Base-by-base conservation (phyloP, 805 yeast species). In the Yarrowia sp. region DNA sequence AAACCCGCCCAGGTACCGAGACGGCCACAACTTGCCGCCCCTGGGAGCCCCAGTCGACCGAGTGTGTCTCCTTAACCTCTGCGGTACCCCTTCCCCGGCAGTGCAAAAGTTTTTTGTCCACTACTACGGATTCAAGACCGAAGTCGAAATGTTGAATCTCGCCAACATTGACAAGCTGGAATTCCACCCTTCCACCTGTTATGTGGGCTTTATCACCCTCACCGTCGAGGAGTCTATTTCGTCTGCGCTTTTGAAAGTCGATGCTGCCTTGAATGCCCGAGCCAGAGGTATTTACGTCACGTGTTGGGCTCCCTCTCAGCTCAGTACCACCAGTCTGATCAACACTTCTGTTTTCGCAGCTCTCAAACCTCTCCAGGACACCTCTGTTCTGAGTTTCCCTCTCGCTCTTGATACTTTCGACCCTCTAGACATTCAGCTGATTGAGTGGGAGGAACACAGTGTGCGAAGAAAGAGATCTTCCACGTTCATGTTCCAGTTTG, bases 381-480 rank as follows among this genome's bases (percentile, higher is more conserved):
- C 52, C 3, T 35, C 65, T 9, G 41, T 59, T 8, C 52, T 59
- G 16, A 59, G 52, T 42, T 19, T 59, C 52, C 65, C 65, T 4
- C 42, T 59, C 1, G 42, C 65, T 3, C 35, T 59, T 10, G 65
- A 59, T 42, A 8, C 65, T 8, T 59, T 59, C 15, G 65, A 59
- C 65, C 65, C 65, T 2, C 65, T 59, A 3, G 65, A 59, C 45
- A 59, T 59, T 9, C 65, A 59, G 35, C 65, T 59, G 8, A 59
- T 59, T 36, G 65, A 59, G 12, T 59, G 65, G 65, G 65, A 59
- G 22, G 65, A 59, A 19, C 65, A 59, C 19, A 19, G 42, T 16
- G 52, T 45, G 3, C 52, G 65, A 45, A 32, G 42, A 43, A 59
- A 59, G 65, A 59, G 52, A 16, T 32, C 52, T 8, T 45, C 65